A percentile compares a stretch with the other conserved stretches of the same genome.
phyloP scores from a whole-genome alignment of 495 filamentous ascomycete genomes.

The Hypoxylon intermedium region DNA sequence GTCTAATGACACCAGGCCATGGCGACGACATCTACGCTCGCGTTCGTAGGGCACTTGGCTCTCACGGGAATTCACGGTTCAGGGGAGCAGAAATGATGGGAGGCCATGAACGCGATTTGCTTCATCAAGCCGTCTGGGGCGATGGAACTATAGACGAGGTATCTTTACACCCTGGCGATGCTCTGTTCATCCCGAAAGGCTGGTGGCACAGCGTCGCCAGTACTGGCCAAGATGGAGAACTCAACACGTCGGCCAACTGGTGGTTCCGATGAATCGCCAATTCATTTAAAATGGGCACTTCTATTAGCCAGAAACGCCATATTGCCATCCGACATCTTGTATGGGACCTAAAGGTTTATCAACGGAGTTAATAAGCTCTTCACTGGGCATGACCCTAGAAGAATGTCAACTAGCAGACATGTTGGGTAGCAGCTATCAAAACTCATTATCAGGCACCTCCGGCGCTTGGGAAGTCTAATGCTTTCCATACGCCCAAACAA shows the following conservation, averaged over 20 bases:
- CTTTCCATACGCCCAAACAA: too few relatives aligned
- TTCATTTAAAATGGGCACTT: neutral
- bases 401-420: too few relatives aligned
- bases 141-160: slow-evolving; percentile 54
- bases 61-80: slow-evolving; percentile 61
- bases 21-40: slow-evolving; percentile 67
- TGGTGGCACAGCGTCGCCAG: slow-evolving; percentile 98
- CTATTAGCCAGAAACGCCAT: too few relatives aligned
- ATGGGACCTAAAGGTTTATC: too few relatives aligned
- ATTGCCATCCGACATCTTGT: too few relatives aligned
- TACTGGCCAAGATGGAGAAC: slow-evolving; percentile 38
- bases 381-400: too few relatives aligned
- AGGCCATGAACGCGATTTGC: slow-evolving; percentile 67
- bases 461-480: too few relatives aligned
- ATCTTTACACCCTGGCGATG: slow-evolving; percentile 69
- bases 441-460: too few relatives aligned
- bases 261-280: slow-evolving; percentile 72
- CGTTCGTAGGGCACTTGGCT: slow-evolving; percentile 59
- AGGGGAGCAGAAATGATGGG: slow-evolving; percentile 94
- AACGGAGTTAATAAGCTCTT: too few relatives aligned
- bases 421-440: too few relatives aligned
- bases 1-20: slow-evolving; percentile 68
- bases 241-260: slow-evolving; percentile 78
- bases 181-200: slow-evolving; percentile 84
- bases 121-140: slow-evolving; percentile 77